Evolutionary conservation across 352 stramenopile species (phyloP).

Genomic region (Blastocystis hominis): DNA sequence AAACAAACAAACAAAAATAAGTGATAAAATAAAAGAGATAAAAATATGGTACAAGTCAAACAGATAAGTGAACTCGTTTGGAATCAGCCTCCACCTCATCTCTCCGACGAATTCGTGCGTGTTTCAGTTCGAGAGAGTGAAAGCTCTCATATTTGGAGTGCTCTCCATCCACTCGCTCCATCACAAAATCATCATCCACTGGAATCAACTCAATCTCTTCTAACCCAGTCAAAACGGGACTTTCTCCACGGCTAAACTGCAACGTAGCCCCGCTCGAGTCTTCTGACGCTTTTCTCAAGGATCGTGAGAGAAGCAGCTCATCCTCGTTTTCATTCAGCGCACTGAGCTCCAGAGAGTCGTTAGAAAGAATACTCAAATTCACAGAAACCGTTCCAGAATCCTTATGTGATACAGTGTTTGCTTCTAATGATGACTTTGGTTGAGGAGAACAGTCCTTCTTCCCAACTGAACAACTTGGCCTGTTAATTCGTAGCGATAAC

Average conservation of each 20-base stretch:
- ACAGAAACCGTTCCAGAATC: not conserved
- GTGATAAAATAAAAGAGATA: not conserved
- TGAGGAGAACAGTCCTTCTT: not conserved
- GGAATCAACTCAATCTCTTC: not conserved
- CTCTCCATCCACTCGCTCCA: not conserved
- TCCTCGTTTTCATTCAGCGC: no score
- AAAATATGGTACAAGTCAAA: not conserved
- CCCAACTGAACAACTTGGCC: not conserved
- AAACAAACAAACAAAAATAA: not conserved
- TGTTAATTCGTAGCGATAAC: not conserved
- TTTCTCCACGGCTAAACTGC: no score
- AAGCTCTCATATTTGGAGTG: not conserved
- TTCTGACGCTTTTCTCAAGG: no score
- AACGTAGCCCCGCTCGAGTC: no score
- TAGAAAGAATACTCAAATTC: not conserved
- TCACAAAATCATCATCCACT: not conserved
- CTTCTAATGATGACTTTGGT: not conserved
- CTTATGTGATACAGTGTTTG: not conserved
- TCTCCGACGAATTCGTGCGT: not conserved
- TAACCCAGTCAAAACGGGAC: no score
- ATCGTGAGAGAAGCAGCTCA: no score
- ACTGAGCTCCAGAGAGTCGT: no score
- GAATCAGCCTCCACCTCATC: not conserved
- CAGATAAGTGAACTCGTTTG: not conserved
- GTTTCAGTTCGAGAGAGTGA: not conserved